Base-by-base conservation (phyloP, 2,329 filamentous ascomycete species). In the Elsinoe batatas region DNA sequence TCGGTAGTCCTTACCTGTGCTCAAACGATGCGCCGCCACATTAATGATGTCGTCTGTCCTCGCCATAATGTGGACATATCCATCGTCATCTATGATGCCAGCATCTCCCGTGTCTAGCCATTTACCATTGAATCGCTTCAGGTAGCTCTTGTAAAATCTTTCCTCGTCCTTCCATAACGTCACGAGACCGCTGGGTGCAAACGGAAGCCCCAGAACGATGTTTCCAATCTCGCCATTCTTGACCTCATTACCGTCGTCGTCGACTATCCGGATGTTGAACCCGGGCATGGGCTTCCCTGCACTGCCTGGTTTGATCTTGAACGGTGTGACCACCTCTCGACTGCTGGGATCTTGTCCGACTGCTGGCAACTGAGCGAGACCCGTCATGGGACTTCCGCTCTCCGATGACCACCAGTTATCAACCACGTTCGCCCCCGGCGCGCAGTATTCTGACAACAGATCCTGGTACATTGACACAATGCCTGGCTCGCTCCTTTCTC, bases 81-180 rank as follows among this genome's bases (percentile, higher is more conserved):
- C 81, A 38, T 91, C 84, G 12, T 78, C 69, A 65, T 96, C 91
- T 57, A 96, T 82, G 75, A 90, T 83, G 0, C 91, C 91, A 0
- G 89, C 86, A 67, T 97, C 91, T 1, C 91, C 91, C 0, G 91
- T 96, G 66, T 97, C 91, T 42, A 96, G 71, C 88, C 88, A 96
- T 62, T 80, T 80, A 0, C 89, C 88, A 5, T 79, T 64, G 65
- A 96, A 97, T 12, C 91, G 77, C 69, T 86, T 86, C 61, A 95
- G 71, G 64, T 96, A 97, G 1, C 89, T 82, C 60, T 80, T 84
- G 69, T 90, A 94, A 67, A 95, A 95, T 33, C 91, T 76, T 59
- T 88, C 85, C 44, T 90, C 86, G 59, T 96, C 91, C 53, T 85
- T 75, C 86, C 91, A 96, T 1, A 96, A 74, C 1, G 84, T 91